Evolutionary conservation across 768 basidiomycete species (phyloP), one percentile per base, ranked within the genome.

Genomic region (Mrakia blollopis): DNA sequence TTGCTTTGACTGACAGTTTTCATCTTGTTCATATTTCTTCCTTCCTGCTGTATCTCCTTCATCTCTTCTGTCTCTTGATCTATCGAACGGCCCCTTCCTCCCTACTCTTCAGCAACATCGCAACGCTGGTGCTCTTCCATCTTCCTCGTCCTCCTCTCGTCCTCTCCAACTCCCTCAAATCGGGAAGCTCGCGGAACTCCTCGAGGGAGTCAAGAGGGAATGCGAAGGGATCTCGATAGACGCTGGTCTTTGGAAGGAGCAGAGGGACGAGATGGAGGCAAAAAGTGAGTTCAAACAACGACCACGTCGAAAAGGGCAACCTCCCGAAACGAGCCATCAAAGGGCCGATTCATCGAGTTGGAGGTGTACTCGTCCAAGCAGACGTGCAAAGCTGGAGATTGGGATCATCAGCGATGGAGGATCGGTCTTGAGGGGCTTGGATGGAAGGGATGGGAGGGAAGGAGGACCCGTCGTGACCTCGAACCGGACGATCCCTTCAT

Each of bases 191-290:
- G 89, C 88, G 73, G 93, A 95, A 76, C 87, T 90, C 32, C 88
- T 98, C 78, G 94, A 95, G 65, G 86, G 87, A 77, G 89, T 97
- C 81, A 87, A 90, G 79, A 88, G 89, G 73, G 95, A 98, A 85
- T 94, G 93, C 81, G 94, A 97, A 71, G 85, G 85, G 74, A 85
- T 95, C 77, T 85, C 88, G 13, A 85, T 86, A 67, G 94, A 97
- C 81, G 84, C 91, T 70, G 85, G 84, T n/a, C 81, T 87, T 14
- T 86, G 91, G 80, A 88, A 92, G 74, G 87, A 85, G 41, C 92
- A 96, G 84, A 86, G 92, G 70, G 94, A 97, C 80, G 96, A 98
- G 76, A 92, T 90, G 82, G 95, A 98, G 84, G 86, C 86, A 9
- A 94, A 94, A 87, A 88, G 96, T 95, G 79, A 76, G 90, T 86